These are phyloP conservation scores for Polytolypa hystricis DNA, from an alignment of 2,329 filamentous ascomycete species.

Conservation along the genomic window DNA sequence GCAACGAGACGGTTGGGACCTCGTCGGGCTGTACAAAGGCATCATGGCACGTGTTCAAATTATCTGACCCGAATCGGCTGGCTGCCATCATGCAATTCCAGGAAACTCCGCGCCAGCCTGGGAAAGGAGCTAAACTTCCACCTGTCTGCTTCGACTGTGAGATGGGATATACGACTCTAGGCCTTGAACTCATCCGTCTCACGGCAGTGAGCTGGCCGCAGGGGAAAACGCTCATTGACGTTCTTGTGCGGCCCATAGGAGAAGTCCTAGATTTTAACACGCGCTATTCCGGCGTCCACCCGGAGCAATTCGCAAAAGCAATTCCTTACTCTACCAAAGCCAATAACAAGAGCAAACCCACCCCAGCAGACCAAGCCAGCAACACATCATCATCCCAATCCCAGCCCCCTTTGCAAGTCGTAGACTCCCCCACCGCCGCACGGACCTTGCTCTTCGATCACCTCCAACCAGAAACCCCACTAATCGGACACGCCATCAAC, in stretches of 20 bases:
- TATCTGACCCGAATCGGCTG: conserved; percentile 62
- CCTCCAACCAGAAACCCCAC: conserved; percentile 63
- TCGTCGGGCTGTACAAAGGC: conserved; percentile 61
- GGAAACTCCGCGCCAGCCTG: conserved; percentile 49
- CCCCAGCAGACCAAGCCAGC: conserved; percentile 13
- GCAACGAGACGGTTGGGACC: conserved; percentile 61
- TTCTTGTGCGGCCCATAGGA: conserved; percentile 73
- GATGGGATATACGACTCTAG: conserved; percentile 88
- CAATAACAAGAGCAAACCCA: conserved; percentile 14
- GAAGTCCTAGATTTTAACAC: conserved; percentile 86
- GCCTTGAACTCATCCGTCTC: conserved; percentile 78
- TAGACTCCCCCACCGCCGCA: conserved; percentile 62
- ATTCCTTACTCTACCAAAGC: conserved; percentile 39
- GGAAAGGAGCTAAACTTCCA: conserved; percentile 16
- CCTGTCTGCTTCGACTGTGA: conserved; percentile 87
- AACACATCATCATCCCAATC: conserved; percentile 21
- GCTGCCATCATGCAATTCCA: conserved; percentile 70
- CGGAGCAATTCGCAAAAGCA: conserved; percentile 63
- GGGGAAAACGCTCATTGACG: conserved; percentile 64
- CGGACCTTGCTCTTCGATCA: conserved; percentile 66
- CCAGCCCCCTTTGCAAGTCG: conserved; percentile 57
- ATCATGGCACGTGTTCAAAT: conserved; percentile 77
- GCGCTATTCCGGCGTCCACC: conserved; percentile 75
- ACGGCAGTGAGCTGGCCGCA: conserved; percentile 82
- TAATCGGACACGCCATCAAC: conserved; percentile 89